Evolutionary conservation across 495 filamentous ascomycete species (phyloP), one percentile per base, ranked within the genome.

Genomic region (Pyronema omphalodes): DNA sequence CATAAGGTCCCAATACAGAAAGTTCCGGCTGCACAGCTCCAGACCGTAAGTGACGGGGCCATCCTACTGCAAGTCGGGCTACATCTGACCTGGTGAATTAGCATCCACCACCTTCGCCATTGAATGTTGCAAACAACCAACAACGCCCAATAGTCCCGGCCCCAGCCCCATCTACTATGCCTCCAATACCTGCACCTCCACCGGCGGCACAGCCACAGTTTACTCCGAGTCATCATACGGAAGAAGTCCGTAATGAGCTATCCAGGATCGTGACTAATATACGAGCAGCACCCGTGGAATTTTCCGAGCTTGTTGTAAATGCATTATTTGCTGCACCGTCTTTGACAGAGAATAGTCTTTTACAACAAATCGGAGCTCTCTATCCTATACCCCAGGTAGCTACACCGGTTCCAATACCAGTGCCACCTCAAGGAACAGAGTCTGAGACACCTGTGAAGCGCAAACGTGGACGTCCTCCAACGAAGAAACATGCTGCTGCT

Each of bases 201-300:
- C 41, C 41, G 0, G 9, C 43, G 6, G 40, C 52, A 37, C 12
- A 35, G 15, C 12, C 34, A 15, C 44, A 46, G 12, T 63, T 63
- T 36, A 54, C 63, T 9, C 61, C 61, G 9, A 53, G 60, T 7
- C 53, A 55, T 1, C 58, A 64, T 48, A 60, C 61, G 5, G 57
- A 63, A 29, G 60, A 64, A 35, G 57, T 61, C 33, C 57, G 63
- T 36, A 63, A 57, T 54, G 60, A 63, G 36, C 60, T 64, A 44
- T 60, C 60, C 12, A 55, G 61, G 9, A 55, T 64, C 19, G 46
- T 64, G 34, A 52, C 40, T 9, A 57, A 60, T 15, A 60, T 64
- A 40, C 61, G 57, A 37, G 53, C 60, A 33, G 56, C 52, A 17
- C 51, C 61, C 12, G 29, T 57, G 7, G 60, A 55, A 3, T 55